Evolutionary conservation across 495 filamentous ascomycete genomes (phyloP).

Genomic region (Aspergillus sclerotiicarbonarius): DNA sequence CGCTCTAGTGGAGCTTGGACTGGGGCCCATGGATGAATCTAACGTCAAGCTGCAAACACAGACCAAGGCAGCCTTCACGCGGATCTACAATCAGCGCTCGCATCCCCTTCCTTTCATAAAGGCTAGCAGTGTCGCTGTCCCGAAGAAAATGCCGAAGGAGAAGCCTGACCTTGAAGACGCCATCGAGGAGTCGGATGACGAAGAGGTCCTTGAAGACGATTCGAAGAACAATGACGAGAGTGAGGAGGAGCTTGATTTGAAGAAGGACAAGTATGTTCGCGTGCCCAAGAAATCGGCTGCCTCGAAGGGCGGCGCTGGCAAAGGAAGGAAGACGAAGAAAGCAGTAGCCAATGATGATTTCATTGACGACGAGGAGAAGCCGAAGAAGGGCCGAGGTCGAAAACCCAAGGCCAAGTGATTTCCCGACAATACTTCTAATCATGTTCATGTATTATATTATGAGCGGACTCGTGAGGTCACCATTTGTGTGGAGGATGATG

Average conservation of each 20-base stretch:
- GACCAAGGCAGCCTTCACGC: conserved; percentile 85
- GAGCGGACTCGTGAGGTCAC: background rate
- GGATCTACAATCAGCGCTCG: conserved; percentile 79
- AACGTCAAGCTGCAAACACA: conserved; percentile 75
- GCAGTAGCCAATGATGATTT: conserved; percentile 40
- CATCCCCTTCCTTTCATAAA: conserved; percentile 98
- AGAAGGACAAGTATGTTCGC: conserved; percentile 96
- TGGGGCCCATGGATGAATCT: conserved; percentile 77
- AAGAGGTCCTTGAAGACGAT: conserved; percentile 58
- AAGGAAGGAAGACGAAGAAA: conserved; percentile 59
- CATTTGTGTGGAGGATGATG: background rate
- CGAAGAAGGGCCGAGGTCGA: conserved; percentile 47
- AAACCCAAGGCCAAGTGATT: conserved; percentile 45
- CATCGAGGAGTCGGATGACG: conserved; percentile 85
- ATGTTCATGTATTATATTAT: background rate
- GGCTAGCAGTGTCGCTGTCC: conserved; percentile 71
- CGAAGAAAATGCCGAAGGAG: conserved; percentile 66
- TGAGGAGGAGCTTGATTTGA: conserved; percentile 71
- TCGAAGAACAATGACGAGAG: conserved; percentile 58
- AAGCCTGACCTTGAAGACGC: conserved; percentile 95
- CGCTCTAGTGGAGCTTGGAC: conserved; percentile 82
- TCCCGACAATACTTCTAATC: background rate
- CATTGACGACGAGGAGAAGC: conserved; percentile 50
- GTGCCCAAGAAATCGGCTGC: conserved; percentile 71
- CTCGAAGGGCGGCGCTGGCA: conserved; percentile 38